Percentiles rank a stretch among this genome's conserved stretches.
Conservation (phyloP, 2,329 filamentous ascomycete species). For the Fonsecaea erecta region DNA sequence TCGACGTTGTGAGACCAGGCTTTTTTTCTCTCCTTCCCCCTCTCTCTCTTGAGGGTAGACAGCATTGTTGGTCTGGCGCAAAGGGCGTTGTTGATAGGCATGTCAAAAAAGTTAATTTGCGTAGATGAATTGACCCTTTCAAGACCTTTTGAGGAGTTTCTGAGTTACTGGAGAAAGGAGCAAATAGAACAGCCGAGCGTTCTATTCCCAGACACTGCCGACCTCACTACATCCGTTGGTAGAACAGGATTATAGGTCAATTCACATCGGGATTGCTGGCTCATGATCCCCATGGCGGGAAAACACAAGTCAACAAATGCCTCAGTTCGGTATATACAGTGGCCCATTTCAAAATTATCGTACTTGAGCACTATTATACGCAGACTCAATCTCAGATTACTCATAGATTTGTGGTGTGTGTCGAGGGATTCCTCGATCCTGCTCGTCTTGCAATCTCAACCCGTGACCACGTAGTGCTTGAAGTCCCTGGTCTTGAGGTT, state of each 20-base stretch:
- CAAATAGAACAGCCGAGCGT: not conserved
- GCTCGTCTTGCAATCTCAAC: not conserved
- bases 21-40: too few relatives aligned
- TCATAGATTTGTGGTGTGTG: not conserved
- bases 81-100: not conserved
- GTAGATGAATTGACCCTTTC: not conserved
- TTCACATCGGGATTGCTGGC: not conserved
- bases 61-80: not conserved
- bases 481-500: slow-evolving; percentile 36
- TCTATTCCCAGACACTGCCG: not conserved
- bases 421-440: not conserved
- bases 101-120: not conserved
- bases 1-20: slow-evolving; percentile 1
- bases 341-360: too few relatives aligned
- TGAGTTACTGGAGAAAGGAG: not conserved
- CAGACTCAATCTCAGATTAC: not conserved
- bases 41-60: not conserved
- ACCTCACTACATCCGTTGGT: not conserved
- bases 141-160: not conserved
- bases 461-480: slow-evolving; percentile 31
- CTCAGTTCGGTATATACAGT: not conserved
- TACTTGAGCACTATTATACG: not conserved
- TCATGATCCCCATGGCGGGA: not conserved
- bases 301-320: not conserved
- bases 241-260: not conserved